Percentiles rank a stretch among this genome's conserved stretches.
phyloP scores from a whole-genome alignment of 139 green algal genomes.

The Zygnema circumcarinatum region DNA sequence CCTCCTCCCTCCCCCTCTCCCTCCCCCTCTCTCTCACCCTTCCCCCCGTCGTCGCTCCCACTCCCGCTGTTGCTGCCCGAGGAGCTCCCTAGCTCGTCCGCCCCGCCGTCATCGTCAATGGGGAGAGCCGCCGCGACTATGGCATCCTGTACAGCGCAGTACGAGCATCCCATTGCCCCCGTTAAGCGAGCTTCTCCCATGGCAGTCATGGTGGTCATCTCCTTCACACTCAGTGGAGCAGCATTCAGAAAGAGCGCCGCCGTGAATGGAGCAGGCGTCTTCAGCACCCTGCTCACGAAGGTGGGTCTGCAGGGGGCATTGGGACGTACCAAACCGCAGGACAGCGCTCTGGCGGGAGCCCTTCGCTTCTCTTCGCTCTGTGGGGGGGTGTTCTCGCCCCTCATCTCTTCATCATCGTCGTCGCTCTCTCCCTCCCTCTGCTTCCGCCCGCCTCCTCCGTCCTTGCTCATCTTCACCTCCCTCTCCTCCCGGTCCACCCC shows the following conservation, averaged over 20 bases:
- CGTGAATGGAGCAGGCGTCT: neutral
- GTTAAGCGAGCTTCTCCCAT: neutral
- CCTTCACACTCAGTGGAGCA: too few relatives aligned
- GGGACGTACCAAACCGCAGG: too few relatives aligned
- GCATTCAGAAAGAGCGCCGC: neutral
- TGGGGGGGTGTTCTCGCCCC: too few relatives aligned
- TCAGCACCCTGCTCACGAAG: neutral
- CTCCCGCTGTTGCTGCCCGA: constrained; percentile 33
- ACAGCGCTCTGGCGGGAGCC: too few relatives aligned
- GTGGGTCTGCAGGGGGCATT: too few relatives aligned
- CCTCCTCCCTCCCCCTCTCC: neutral
- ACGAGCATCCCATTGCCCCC: neutral
- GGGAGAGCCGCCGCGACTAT: neutral
- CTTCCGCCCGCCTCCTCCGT: neutral
- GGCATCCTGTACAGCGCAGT: neutral
- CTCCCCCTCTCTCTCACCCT: neutral
- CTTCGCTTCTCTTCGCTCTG: too few relatives aligned
- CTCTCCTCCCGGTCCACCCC: neutral
- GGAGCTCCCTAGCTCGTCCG: constrained; percentile 25
- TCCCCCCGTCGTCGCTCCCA: neutral
- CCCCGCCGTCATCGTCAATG: neutral
- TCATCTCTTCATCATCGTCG: neutral
- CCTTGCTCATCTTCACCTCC: neutral
- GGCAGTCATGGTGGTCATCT: too few relatives aligned
- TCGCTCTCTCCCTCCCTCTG: neutral